Base-by-base conservation (phyloP, 805 yeast species). In the Wickerhamomyces ciferrii region DNA sequence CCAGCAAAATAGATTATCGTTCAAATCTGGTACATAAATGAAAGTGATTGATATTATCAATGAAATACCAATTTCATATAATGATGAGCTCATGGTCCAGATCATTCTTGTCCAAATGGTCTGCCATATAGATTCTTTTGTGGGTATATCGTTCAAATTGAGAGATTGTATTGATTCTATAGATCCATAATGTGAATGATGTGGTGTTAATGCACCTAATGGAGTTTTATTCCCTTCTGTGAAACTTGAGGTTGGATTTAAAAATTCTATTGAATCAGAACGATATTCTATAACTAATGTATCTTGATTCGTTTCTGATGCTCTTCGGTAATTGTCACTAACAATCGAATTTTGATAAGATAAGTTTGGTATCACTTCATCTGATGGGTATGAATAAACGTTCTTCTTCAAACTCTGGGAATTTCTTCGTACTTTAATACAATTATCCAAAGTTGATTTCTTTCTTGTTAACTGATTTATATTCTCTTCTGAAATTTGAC, bases 21-120 rank as follows among this genome's bases (percentile, higher is more conserved):
- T 58, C 38, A 69, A 62, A 2, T 61, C 65, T 3, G 71, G 71
- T 1, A 67, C 68, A 50, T 67, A 71, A 35, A 69, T 67, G 61
- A 70, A 69, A 44, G 70, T 65, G 14, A 69, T 67, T 29, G 74
- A 69, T 18, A 67, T 48, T 3, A 69, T 49, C 23, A 69, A 52
- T 2, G 67, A 46, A 40, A 66, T 60, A 0, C 74, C 75, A 21
- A 66, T 59, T 42, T 58, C 61, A 15, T 55, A 52, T 2, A 54
- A 21, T 41, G 49, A 46, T 18, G 56, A 49, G 18, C 50, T 15
- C 2, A 48, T 24, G 27, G 56, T 48, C 47, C 47, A 46, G 8
- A 43, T 18, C 2, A 40, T 8, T 17, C 19, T 24, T 5, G 4
- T 7, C 13, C 31, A 5, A 27, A 27, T 27, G 31, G 31, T 14